Base-by-base conservation (phyloP, 768 basidiomycete species). In the Rossbeevera mucosa region DNA sequence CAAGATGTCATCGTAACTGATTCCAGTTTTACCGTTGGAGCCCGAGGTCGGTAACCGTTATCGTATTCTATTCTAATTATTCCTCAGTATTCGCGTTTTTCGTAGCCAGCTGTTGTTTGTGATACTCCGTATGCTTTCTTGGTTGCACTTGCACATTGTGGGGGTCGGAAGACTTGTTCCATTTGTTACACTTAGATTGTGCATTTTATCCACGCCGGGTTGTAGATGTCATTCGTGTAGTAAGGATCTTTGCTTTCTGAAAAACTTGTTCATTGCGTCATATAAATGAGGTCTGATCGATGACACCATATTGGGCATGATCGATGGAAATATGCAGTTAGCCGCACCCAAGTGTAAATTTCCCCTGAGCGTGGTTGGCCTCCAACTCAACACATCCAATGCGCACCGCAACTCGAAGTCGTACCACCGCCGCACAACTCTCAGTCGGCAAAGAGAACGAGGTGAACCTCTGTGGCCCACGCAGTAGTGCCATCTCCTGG, bases 41-140 rank as follows among this genome's bases (percentile, higher is more conserved):
- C 25, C 45, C 7, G 29, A n/a, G 8, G 18, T 47, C 22, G 21
- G 20, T 43, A 25, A 36, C 16, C 50, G 53, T 51, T 55, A 50
- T 59, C 54, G 55, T 58, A 59, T 59, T 40, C 9, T 18, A 18
- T 40, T 54, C 24, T 57, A 59, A 46, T 68, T 70, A 70, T 70
- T 63, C 53, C 25, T 70, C 50, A 58, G 60, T 68, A 64, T 68
- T 60, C 45, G 46, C 22, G 7, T 8, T 14, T n/a, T 51, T 30
- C 36, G 44, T 51, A 43, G 24, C 25, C 50, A 2, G 29, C 44
- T 42, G 46, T 53, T 49, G 49, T 57, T 36, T 54, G 44, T 63
- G 44, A 59, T 53, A 52, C 55, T 50, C 44, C 50, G 44, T 7
- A 47, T 26, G 24, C 16, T 30, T 25, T 53, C 26, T 18, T 30